Conservation (phyloP, 495 filamentous ascomycete genomes). For the Durotheca rogersii region DNA sequence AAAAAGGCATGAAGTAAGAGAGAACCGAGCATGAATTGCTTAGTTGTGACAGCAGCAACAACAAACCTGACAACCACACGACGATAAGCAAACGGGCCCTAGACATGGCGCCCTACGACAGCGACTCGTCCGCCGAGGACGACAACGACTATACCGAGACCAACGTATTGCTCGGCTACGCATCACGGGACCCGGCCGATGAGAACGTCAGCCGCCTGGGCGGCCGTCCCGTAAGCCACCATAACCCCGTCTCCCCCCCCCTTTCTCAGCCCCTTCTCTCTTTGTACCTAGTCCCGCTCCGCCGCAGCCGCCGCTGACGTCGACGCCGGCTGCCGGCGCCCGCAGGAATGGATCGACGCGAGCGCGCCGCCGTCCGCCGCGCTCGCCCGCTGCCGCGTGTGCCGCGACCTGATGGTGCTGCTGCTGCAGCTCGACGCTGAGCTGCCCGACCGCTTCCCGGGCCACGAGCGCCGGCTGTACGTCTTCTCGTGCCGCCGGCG, state of each 20-base stretch:
- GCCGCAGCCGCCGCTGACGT: too few species aligned
- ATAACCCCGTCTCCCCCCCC: too few species aligned
- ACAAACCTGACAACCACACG: too few species aligned
- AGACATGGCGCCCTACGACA: conserved; percentile 81
- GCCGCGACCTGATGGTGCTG: conserved; percentile 78
- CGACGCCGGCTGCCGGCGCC: too few species aligned
- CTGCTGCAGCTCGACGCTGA: conserved; percentile 91
- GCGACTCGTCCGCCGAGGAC: conserved; percentile 75
- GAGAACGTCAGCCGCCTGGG: conserved; percentile 89
- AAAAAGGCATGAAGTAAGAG: too few species aligned
- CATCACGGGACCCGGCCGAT: conserved; percentile 75
- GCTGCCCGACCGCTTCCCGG: conserved; percentile 79
- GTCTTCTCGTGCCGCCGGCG: conserved; percentile 77
- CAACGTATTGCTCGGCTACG: conserved; percentile 86
- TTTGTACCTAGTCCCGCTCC: too few species aligned
- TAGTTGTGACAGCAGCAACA: too few species aligned
- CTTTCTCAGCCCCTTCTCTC: too few species aligned
- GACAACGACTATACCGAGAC: conserved; percentile 78
- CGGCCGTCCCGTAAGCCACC: conserved; percentile 75
- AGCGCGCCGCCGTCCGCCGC: conserved; percentile 69
- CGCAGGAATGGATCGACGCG: conserved; percentile 77
- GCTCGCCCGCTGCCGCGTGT: conserved; percentile 84
- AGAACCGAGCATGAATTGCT: too few species aligned
- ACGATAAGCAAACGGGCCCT: too few species aligned
- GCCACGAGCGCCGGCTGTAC: conserved; percentile 83